These are phyloP conservation scores for Cutaneotrichosporon sp. DNA, from an alignment of 1,284 basidiomycete species.

Conservation along the genomic window DNA sequence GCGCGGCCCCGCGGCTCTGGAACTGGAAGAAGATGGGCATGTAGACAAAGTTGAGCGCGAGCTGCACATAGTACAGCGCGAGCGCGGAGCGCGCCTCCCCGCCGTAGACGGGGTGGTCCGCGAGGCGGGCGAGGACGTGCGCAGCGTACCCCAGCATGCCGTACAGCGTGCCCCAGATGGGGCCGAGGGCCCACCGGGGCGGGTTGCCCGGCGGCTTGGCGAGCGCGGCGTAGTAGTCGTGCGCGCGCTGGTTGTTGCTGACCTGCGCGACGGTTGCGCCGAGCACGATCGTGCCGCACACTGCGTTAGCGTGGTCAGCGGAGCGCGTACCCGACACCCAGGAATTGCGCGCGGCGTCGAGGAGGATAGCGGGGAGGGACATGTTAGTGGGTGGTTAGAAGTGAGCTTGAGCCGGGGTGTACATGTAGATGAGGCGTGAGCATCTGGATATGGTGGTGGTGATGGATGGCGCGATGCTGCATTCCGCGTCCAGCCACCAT, in stretches of 20 bases:
- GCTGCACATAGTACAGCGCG: constrained; percentile 11
- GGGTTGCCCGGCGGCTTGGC: constrained; percentile 14
- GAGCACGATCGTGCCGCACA: constrained; percentile 64
- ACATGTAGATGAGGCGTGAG: background rate
- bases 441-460: background rate
- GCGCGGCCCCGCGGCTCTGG: background rate
- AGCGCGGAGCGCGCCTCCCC: background rate
- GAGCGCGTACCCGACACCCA: constrained; percentile 56
- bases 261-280: constrained; percentile 58
- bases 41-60: constrained; percentile 10
- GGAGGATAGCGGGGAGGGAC: constrained; percentile 55
- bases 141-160: constrained; percentile 71
- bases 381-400: constrained; percentile 2
- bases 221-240: constrained; percentile 41
- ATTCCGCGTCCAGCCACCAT: background rate
- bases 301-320: constrained; percentile 17
- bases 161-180: constrained; percentile 42
- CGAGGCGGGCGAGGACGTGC: constrained; percentile 63
- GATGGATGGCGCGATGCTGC: background rate
- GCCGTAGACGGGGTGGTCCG: constrained; percentile 57
- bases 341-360: constrained; percentile 63
- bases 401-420: too few relatives aligned
- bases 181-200: constrained; percentile 15
- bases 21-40: constrained; percentile 12
- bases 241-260: constrained; percentile 5